phyloP scores from a whole-genome alignment of 1,284 basidiomycete species.

The Trametes pubescens region DNA sequence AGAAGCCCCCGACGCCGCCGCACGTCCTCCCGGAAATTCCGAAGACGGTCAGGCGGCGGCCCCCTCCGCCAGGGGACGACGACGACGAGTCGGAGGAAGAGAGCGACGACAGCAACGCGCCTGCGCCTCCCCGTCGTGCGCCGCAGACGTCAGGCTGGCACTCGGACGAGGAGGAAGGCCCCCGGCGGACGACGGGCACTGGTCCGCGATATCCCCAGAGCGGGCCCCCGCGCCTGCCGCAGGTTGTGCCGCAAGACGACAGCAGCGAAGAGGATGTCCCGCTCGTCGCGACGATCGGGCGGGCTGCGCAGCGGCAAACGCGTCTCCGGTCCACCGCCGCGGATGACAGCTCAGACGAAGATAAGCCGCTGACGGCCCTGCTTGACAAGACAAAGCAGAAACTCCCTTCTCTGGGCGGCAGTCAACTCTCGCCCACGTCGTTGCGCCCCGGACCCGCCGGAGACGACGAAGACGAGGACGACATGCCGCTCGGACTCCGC shows the following conservation, averaged over 20 bases:
- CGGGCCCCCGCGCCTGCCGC: conserved; percentile 30
- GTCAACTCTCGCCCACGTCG: conserved; percentile 41
- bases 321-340: conserved; percentile 37
- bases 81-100: conserved; percentile 59
- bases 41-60: conserved; percentile 44
- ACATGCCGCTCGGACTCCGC: conserved; percentile 72
- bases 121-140: conserved; percentile 34
- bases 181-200: conserved; percentile 60
- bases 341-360: conserved; percentile 72
- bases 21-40: conserved; percentile 65
- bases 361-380: conserved; percentile 71
- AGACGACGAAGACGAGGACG: conserved; percentile 61
- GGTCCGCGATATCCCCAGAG: conserved; percentile 50
- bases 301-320: conserved; percentile 53
- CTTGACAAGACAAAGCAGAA: conserved; percentile 60
- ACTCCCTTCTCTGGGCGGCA: conserved; percentile 55
- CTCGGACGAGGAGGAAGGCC: conserved; percentile 42
- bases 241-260: conserved; percentile 46
- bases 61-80: conserved; percentile 53
- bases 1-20: conserved; percentile 43
- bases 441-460: conserved; percentile 14
- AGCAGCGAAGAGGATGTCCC: conserved; percentile 82
- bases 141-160: conserved; percentile 40
- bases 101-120: conserved; percentile 57
- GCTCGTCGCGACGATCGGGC: conserved; percentile 66